Conservation (phyloP, 495 filamentous ascomycete genomes). For the Aspergillus nanangensis region DNA sequence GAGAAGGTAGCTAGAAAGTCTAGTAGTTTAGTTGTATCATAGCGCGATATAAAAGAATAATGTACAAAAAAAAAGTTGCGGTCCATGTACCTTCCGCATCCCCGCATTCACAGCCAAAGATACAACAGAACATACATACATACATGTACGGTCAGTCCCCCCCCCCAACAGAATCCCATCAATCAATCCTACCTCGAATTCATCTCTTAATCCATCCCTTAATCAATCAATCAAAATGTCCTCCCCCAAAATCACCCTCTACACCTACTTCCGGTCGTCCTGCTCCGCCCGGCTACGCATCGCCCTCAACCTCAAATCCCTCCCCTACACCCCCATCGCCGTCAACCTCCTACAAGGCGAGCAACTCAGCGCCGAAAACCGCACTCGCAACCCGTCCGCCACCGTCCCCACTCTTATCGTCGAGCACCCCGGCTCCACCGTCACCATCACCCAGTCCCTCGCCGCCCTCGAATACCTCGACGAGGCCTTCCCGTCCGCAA, state of each 20-base stretch:
- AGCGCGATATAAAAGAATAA: no score
- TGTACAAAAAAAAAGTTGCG: no score
- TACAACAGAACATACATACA: no score
- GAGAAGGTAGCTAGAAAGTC: no score
- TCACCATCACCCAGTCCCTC: constrained; percentile 47
- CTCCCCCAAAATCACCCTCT: constrained; percentile 29
- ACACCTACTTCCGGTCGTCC: constrained; percentile 54
- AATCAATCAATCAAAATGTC: constrained; percentile 18
- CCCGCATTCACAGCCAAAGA: no score
- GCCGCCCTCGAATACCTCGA: constrained; percentile 52
- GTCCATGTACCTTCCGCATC: no score
- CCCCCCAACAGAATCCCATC: no score
- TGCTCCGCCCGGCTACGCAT: constrained; percentile 52
- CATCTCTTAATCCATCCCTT: not conserved
- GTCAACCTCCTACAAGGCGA: constrained; percentile 45
- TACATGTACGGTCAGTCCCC: no score
- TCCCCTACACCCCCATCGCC: constrained; percentile 36
- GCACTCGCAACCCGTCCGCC: constrained; percentile 40
- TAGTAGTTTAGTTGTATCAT: no score
- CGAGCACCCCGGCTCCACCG: constrained; percentile 7
- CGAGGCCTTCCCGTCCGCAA: constrained; percentile 34
- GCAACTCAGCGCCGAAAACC: constrained; percentile 30
- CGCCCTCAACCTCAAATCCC: constrained; percentile 41
- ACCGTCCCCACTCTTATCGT: constrained; percentile 48
- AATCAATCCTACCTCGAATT: not conserved